phyloP scores from a whole-genome alignment of 1,284 basidiomycete genomes.

The Moniliophthora roreri region DNA sequence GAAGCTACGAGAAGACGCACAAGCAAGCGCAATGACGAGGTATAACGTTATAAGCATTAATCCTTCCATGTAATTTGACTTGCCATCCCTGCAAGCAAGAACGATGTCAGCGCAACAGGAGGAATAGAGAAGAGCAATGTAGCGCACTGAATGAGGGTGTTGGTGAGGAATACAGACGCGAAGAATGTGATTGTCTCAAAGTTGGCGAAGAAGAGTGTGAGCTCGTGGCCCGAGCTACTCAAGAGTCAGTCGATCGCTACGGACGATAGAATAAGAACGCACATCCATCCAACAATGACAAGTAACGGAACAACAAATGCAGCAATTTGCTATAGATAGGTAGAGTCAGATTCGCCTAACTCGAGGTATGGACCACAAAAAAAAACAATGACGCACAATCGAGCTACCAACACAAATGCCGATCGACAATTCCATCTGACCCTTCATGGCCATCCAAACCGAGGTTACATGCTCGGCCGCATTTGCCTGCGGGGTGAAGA shows the following conservation, averaged over 20 bases:
- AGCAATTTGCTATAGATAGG: conserved; percentile 73
- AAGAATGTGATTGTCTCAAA: conserved; percentile 86
- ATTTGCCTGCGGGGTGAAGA: conserved; percentile 48
- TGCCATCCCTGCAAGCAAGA: conserved; percentile 76
- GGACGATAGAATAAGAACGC: conserved; percentile 28
- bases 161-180: conserved; percentile 82
- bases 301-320: conserved; percentile 85
- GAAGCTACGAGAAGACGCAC: conserved; percentile 29
- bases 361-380: neutral
- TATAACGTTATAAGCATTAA: conserved; percentile 70
- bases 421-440: conserved; percentile 85
- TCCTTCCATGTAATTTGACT: conserved; percentile 88
- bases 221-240: conserved; percentile 64
- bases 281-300: conserved; percentile 84
- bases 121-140: neutral
- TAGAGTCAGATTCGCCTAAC: conserved; percentile 2
- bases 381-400: conserved; percentile 55
- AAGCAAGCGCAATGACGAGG: conserved; percentile 59
- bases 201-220: conserved; percentile 83
- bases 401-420: conserved; percentile 89
- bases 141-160: conserved; percentile 73
- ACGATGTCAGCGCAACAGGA: too few species aligned
- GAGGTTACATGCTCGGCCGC: conserved; percentile 82
- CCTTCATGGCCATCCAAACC: conserved; percentile 90
- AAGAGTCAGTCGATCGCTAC: too few species aligned